Percentiles rank a stretch among this genome's conserved stretches.
Evolutionary conservation across 2,329 filamentous ascomycete genomes (phyloP).

Genomic region (Chaetomium olivaceum): DNA sequence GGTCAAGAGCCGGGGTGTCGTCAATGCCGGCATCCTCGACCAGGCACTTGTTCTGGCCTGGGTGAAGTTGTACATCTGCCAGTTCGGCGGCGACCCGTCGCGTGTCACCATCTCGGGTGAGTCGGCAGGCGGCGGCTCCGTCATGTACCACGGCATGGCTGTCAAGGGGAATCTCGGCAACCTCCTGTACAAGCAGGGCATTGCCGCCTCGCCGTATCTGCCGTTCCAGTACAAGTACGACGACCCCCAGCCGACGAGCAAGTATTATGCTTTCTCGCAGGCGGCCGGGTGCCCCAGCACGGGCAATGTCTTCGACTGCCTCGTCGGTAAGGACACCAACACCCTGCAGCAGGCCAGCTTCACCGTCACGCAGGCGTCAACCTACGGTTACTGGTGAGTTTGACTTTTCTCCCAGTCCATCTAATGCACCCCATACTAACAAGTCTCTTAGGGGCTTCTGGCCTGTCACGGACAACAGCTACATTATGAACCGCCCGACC

Average conservation of each 20-base stretch:
- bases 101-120: too few species aligned
- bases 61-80: slow-evolving; percentile 34
- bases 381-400: slow-evolving; percentile 30
- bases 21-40: slow-evolving; percentile 34
- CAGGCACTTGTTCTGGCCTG: slow-evolving; percentile 35
- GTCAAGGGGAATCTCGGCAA: slow-evolving; percentile 32
- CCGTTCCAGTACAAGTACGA: slow-evolving; percentile 53
- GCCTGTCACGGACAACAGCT: slow-evolving; percentile 41
- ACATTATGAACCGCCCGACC: slow-evolving; percentile 38
- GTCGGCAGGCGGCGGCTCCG: too few species aligned
- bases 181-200: slow-evolving; percentile 31
- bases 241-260: slow-evolving; percentile 35
- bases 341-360: slow-evolving; percentile 42
- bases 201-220: slow-evolving; percentile 50
- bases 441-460: slow-evolving; percentile 38
- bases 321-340: slow-evolving; percentile 38
- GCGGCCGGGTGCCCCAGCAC: slow-evolving; percentile 38
- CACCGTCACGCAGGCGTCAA: slow-evolving; percentile 33
- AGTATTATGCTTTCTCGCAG: slow-evolving; percentile 40
- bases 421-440: not conserved
- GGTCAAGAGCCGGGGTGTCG: slow-evolving; percentile 39
- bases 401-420: not conserved
- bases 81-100: not conserved
- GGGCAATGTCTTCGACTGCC: slow-evolving; percentile 39
- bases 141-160: slow-evolving; percentile 18